Percentiles rank a stretch among this genome's conserved stretches.
Conservation (phyloP, 345 rosid species). For the Dipteronia dyeriana region DNA sequence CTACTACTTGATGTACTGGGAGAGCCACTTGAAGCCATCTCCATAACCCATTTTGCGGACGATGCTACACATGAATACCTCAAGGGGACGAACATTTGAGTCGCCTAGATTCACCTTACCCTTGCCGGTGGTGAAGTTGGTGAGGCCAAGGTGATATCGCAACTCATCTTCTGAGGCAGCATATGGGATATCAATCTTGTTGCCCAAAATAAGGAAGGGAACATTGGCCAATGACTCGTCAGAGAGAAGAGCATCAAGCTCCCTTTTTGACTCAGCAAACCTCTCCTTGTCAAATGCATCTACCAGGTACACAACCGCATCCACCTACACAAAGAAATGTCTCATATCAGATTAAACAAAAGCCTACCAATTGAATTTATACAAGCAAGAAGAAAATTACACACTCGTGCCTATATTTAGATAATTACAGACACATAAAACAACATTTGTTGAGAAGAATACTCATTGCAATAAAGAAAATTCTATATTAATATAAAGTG, state of each 20-base stretch:
- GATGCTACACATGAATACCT: conserved; percentile 78
- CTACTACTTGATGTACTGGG: conserved; percentile 65
- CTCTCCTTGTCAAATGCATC: conserved; percentile 75
- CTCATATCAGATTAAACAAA: conserved; percentile 2
- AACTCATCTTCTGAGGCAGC: conserved; percentile 77
- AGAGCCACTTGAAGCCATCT: conserved; percentile 76
- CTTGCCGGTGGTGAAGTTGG: conserved; percentile 75
- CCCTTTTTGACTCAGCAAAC: conserved; percentile 58
- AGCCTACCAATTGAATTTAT: background rate
- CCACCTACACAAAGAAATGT: conserved; percentile 42
- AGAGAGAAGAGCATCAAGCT: conserved; percentile 63
- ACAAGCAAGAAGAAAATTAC: background rate
- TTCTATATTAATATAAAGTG: background rate
- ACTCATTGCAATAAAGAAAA: background rate
- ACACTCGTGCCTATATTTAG: background rate
- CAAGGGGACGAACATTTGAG: conserved; percentile 60
- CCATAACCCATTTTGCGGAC: conserved; percentile 82
- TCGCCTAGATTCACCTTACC: conserved; percentile 56
- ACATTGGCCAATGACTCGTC: conserved; percentile 63
- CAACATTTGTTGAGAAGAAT: background rate
- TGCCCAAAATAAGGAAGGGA: conserved; percentile 66
- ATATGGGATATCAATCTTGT: conserved; percentile 71
- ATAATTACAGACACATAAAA: background rate
- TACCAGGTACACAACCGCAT: conserved; percentile 74
- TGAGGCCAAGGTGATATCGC: conserved; percentile 63